These are phyloP conservation scores for Leersia perrieri DNA, from an alignment of 176 grass and related monocot species.

Conservation along the genomic window DNA sequence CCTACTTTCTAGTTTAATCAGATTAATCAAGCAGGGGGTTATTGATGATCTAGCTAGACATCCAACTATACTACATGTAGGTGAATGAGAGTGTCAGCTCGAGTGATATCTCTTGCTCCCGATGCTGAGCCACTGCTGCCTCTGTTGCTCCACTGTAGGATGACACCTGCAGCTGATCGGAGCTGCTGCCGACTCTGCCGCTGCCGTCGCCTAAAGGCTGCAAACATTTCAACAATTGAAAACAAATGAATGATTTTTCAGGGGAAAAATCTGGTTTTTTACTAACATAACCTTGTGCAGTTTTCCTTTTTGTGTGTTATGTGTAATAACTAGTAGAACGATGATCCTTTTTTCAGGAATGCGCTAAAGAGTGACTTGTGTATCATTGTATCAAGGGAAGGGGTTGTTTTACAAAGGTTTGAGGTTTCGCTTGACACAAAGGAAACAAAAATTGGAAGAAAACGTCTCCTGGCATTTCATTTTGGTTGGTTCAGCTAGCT, in stretches of 20 bases:
- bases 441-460: too few relatives aligned
- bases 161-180: conserved; percentile 15
- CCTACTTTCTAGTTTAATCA: background rate
- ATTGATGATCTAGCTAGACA: too few relatives aligned
- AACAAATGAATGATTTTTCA: background rate
- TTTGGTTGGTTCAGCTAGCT: background rate
- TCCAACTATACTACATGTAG: conserved; percentile 58
- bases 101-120: conserved; percentile 49
- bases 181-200: background rate
- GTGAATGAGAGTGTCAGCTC: conserved; percentile 79
- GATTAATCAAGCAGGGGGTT: background rate
- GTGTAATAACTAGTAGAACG: too few relatives aligned
- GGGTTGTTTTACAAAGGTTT: too few relatives aligned
- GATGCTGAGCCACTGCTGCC: conserved; percentile 11
- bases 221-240: background rate
- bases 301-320: too few relatives aligned
- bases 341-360: too few relatives aligned
- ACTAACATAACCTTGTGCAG: background rate
- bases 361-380: too few relatives aligned
- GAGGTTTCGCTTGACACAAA: too few relatives aligned
- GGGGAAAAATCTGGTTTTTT: background rate
- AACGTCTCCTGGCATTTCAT: background rate
- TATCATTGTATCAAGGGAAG: too few relatives aligned
- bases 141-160: conserved; percentile 10
- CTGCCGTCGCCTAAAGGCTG: conserved; percentile 4